These are phyloP conservation scores for Colletotrichum chrysophilum DNA, from an alignment of 2,329 filamentous ascomycete species.

Conservation along the genomic window DNA sequence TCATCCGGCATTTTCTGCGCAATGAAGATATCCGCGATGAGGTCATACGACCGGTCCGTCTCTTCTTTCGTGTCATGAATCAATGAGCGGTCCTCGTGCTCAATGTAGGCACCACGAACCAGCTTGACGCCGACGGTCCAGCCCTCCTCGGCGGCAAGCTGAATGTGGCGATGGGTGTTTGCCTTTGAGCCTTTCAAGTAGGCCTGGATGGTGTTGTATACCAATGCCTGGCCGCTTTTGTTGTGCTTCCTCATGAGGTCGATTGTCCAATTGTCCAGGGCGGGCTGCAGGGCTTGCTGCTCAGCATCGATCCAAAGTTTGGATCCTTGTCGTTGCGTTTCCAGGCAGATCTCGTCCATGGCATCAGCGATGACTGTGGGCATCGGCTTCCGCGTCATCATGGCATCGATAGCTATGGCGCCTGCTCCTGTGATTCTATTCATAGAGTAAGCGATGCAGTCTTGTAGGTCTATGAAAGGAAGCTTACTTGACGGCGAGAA, in stretches of 20 bases:
- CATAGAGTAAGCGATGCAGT: background rate
- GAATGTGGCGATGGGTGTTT: constrained; percentile 65
- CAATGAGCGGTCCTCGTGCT: constrained; percentile 70
- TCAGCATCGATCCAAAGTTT: constrained; percentile 86
- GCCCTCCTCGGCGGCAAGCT: constrained; percentile 59
- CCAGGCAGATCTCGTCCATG: constrained; percentile 76
- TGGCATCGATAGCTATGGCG: constrained; percentile 70
- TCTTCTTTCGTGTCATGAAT: constrained; percentile 76
- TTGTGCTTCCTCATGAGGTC: constrained; percentile 80
- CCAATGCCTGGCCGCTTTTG: constrained; percentile 63
- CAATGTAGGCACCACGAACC: constrained; percentile 77
- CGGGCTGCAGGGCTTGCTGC: constrained; percentile 77
- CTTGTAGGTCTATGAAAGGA: background rate
- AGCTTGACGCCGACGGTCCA: constrained; percentile 78
- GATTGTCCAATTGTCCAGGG: constrained; percentile 82
- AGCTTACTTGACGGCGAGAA: constrained; percentile 66
- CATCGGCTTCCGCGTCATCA: constrained; percentile 67
- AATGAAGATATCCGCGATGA: constrained; percentile 71
- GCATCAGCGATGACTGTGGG: constrained; percentile 69
- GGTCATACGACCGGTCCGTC: constrained; percentile 77
- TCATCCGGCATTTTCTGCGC: constrained; percentile 53
- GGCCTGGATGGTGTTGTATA: constrained; percentile 83
- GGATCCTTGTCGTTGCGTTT: constrained; percentile 72
- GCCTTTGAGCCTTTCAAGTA: constrained; percentile 71
- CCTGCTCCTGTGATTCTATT: constrained; percentile 81